Percentiles rank a stretch among this genome's conserved stretches.
phyloP scores from a whole-genome alignment of 441 rosid genomes.

The Biscutella auriculata region DNA sequence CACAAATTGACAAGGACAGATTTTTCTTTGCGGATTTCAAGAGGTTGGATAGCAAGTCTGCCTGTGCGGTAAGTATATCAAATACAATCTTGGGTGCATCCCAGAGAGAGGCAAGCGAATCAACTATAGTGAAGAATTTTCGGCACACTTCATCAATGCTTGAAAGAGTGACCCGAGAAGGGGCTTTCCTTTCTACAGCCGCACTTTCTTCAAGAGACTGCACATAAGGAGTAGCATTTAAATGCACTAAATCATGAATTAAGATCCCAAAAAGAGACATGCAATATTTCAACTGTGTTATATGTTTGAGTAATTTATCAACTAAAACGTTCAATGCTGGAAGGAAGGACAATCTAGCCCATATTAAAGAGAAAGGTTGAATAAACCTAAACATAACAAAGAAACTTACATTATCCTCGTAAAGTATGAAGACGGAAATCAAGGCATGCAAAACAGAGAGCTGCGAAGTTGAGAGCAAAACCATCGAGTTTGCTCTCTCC shows the following conservation, averaged over 20 bases:
- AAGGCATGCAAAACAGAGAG: constrained; percentile 57
- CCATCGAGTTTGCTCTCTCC: constrained; percentile 53
- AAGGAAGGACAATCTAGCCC: not conserved
- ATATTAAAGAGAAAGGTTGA: not conserved
- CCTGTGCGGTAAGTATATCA: constrained; percentile 53
- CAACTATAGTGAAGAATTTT: constrained; percentile 29
- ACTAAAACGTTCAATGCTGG: not conserved
- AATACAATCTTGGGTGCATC: constrained; percentile 44
- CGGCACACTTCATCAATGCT: constrained; percentile 42
- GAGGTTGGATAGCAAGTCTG: constrained; percentile 56
- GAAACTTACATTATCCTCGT: constrained; percentile 53
- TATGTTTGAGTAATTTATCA: not conserved
- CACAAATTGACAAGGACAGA: constrained; percentile 35
- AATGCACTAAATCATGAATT: constrained; percentile 2
- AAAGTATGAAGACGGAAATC: constrained; percentile 43
- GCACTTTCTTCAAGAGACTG: constrained; percentile 39
- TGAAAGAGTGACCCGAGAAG: constrained; percentile 39
- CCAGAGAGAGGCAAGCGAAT: constrained; percentile 33
- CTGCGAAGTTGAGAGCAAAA: constrained; percentile 52
- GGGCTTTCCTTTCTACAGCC: constrained; percentile 27
- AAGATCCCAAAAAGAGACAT: not conserved
- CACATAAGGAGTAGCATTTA: constrained; percentile 6
- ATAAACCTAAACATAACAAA: constrained; percentile 3
- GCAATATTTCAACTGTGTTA: not conserved
- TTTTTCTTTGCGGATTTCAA: constrained; percentile 35